These are phyloP conservation scores for Flaveria ramosissima DNA, from an alignment of 129 eudicot species.

Conservation along the genomic window DNA sequence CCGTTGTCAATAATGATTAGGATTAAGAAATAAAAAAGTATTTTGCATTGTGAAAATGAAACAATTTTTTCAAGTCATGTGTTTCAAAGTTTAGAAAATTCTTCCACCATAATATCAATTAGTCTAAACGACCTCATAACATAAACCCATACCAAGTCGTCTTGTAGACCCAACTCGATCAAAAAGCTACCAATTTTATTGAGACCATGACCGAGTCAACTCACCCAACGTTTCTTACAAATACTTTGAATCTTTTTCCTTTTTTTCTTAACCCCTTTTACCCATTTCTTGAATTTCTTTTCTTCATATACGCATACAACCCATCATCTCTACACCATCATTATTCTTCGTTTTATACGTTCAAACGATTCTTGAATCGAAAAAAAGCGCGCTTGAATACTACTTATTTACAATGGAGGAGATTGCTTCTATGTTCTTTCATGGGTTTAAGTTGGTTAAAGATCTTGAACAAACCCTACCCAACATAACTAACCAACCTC, in stretches of 20 bases:
- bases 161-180: constrained; percentile 44
- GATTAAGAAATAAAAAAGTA: background rate
- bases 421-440: constrained; percentile 39
- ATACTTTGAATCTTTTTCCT: constrained; percentile 56
- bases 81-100: constrained; percentile 57
- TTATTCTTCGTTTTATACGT: background rate
- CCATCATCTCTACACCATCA: constrained; percentile 13
- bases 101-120: constrained; percentile 10
- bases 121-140: constrained; percentile 32
- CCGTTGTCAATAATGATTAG: background rate
- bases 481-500: constrained; percentile 52
- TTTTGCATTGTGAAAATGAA: constrained; percentile 25
- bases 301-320: constrained; percentile 25
- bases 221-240: constrained; percentile 50
- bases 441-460: constrained; percentile 61
- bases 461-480: constrained; percentile 60
- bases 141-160: constrained; percentile 47
- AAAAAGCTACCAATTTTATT: constrained; percentile 14
- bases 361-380: background rate
- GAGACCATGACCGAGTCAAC: constrained; percentile 55
- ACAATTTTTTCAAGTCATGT: constrained; percentile 32
- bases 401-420: constrained; percentile 46
- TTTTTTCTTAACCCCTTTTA: constrained; percentile 48
- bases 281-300: constrained; percentile 29
- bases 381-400: background rate